These are phyloP conservation scores for Huntiella abstrusa DNA, from an alignment of 2,329 filamentous ascomycete species.

Conservation along the genomic window DNA sequence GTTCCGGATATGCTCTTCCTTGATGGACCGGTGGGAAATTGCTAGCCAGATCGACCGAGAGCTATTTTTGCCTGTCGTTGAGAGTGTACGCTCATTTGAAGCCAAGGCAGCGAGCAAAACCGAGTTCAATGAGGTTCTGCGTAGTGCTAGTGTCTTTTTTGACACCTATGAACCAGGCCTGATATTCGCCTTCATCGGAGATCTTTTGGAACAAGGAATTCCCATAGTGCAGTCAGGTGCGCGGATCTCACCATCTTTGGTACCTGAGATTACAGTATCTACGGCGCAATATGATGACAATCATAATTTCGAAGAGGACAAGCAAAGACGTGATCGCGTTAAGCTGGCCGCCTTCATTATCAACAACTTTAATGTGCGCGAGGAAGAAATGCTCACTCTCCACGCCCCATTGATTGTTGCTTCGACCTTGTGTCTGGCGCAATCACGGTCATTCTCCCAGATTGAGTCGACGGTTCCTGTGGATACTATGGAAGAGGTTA, in stretches of 20 bases:
- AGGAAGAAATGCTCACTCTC: slow-evolving; percentile 84
- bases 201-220: slow-evolving; percentile 44
- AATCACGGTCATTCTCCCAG: slow-evolving; percentile 2
- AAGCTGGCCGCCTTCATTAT: slow-evolving; percentile 66
- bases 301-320: slow-evolving; percentile 10
- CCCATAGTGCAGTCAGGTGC: slow-evolving; percentile 17
- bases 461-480: background rate
- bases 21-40: slow-evolving; percentile 98
- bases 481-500: slow-evolving; percentile 17
- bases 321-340: slow-evolving; percentile 42
- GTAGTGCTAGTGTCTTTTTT: slow-evolving; percentile 90
- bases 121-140: slow-evolving; percentile 69
- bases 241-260: slow-evolving; percentile 17
- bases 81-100: slow-evolving; percentile 62
- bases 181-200: slow-evolving; percentile 70
- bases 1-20: slow-evolving; percentile 76
- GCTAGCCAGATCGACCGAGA: slow-evolving; percentile 75
- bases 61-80: slow-evolving; percentile 71
- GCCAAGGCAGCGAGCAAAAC: slow-evolving; percentile 40
- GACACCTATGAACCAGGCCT: slow-evolving; percentile 89
- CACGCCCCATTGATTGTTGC: slow-evolving; percentile 65
- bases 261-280: background rate
- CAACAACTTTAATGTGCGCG: slow-evolving; percentile 73
- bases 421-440: slow-evolving; percentile 26
- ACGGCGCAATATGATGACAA: background rate